Base-by-base conservation (phyloP, 805 yeast genomes). In the Maudiozyma turicensis region DNA sequence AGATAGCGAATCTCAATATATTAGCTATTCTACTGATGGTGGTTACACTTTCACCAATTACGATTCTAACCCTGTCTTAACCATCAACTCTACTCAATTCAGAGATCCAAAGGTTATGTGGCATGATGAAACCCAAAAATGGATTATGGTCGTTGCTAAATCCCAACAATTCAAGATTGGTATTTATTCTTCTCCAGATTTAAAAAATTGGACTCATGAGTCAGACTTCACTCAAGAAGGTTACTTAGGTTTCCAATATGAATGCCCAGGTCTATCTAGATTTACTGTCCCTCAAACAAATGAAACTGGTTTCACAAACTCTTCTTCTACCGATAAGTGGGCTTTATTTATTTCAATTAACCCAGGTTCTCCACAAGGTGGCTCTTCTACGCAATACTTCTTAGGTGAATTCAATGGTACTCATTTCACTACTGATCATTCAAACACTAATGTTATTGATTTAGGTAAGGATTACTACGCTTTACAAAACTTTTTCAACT, bases 401-500 rank as follows among this genome's bases (percentile, higher is more conserved):
- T 34, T 44, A 28, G 40, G 40, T 44, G 40, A 34, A 6, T 44
- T 44, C 33, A 35, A 44, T 13, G 46, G 46, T 34, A 44, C 40
- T 15, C 40, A 44, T 26, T 44, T 44, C n/a, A 20, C 6, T 35
- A 31, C 40, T 6, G 15, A 7, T 9, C 26, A 28, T 20, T 26
- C 20, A 26, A 26, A 44, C 11, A 35, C 38, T 29, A 44, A 13
- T 26, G 41, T 44, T 26, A 35, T 35, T 37, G 41, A 44, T 34
- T 28, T 44, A 14, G 46, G 46, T 35, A 44, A 35, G 28, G 46
- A 44, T 44, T 44, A 35, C 20, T 44, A 44, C 37, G 46, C 46
- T 28, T 20, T 30, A 37, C 46, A 44, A 20, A 44, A 26, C 11
- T 44, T 44, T 20, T 35, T 10, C 41, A 44, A 44, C 15, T 26